Evolutionary conservation across 257 asterid genomes (phyloP), one percentile per base, ranked within the genome.

Genomic region (Ilex aquifolium): DNA sequence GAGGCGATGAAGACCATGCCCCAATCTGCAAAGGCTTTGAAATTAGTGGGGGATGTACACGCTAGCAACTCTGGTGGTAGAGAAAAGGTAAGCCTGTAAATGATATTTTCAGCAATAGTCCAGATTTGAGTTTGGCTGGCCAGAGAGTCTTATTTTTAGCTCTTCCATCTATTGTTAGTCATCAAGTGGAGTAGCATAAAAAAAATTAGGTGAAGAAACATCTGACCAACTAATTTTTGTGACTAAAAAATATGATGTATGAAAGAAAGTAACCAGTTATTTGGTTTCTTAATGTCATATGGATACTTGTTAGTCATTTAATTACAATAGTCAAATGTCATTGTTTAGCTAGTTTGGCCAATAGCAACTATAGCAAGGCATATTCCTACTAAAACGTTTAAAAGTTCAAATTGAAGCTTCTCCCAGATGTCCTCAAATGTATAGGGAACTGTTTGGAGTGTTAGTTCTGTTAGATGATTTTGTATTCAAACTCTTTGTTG

Each of bases 1-100:
- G 97, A 93, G 71, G 99, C 99, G 72, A 87, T 93, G 99, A 93
- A 87, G 77, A 92, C 96, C 32, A 87, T 93, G 95, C 99, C 99
- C 55, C 99, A 93, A 72, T 93, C 99, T 1, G 93, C 97, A 31
- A 93, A 93, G 84, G 96, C 90, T 67, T 76, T 93, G 65, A 93
- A 93, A 81, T 77, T 93, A 73, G 99, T 93, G 50, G 99, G 99
- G 61, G 99, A 93, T 71, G 99, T 87, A 62, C 99, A 93, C 74
- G 99, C 99, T 66, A 82, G 91, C 71, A 90, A 80, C 80, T 78
- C 85, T 71, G 82, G 80, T 62, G 99, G 99, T 67, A 81, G 95
- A 74, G 99, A 87, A 72, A 93, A 93, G 85, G 96, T 82, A 64
- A 5, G 63, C 44, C 36, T 13, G 36, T 40, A 51, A 57, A 46